Evolutionary conservation across 2,329 filamentous ascomycete genomes (phyloP).

Genomic region (Aspergillus caelatus): DNA sequence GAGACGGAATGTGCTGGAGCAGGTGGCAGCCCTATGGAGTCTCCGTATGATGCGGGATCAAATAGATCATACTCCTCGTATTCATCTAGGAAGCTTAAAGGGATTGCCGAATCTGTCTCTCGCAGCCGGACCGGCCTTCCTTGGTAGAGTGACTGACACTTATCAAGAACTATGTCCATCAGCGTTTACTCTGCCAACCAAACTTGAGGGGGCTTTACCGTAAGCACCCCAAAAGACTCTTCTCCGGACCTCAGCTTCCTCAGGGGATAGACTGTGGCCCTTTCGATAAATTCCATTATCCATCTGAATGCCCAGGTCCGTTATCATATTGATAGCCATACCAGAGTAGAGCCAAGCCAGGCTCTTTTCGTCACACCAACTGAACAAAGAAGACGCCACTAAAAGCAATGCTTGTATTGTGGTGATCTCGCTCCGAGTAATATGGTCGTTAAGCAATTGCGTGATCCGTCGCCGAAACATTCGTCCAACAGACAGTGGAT

Average conservation of each 20-base stretch:
- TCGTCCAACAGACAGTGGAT: background rate
- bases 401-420: background rate
- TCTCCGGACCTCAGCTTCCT: slow-evolving; percentile 32
- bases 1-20: background rate
- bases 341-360: background rate
- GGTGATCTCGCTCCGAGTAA: background rate
- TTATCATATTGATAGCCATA: background rate
- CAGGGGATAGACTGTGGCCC: slow-evolving; percentile 1
- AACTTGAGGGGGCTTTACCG: background rate
- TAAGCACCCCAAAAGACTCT: slow-evolving; percentile 40
- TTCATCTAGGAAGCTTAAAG: background rate
- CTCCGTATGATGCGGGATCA: background rate
- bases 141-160: slow-evolving; percentile 25
- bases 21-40: background rate
- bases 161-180: slow-evolving; percentile 38
- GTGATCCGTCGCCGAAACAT: background rate
- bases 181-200: slow-evolving; percentile 12
- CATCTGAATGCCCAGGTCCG: background rate
- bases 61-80: slow-evolving; percentile 10
- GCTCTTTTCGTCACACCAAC: background rate
- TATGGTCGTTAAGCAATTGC: background rate
- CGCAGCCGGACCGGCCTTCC: background rate
- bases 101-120: background rate
- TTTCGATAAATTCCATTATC: no score
- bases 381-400: background rate